phyloP scores from a whole-genome alignment of 2,329 filamentous ascomycete genomes.

The Hypoxylon sp. region DNA sequence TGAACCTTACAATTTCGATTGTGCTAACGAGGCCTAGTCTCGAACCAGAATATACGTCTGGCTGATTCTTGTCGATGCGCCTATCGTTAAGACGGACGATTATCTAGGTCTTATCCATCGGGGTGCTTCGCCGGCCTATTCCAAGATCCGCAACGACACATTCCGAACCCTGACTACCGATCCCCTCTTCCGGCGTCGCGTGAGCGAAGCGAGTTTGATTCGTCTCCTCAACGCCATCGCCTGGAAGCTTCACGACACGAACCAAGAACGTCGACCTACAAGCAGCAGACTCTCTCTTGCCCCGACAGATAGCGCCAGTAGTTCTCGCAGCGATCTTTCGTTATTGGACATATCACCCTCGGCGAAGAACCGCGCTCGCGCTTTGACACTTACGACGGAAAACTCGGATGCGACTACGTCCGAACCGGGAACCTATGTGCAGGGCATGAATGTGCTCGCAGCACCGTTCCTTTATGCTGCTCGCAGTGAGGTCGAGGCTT shows the following conservation, averaged over 20 bases:
- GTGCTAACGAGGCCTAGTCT: conserved; percentile 65
- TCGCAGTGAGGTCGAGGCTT: conserved; percentile 93
- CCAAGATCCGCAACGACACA: conserved; percentile 98
- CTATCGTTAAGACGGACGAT: conserved; percentile 82
- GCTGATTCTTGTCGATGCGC: conserved; percentile 90
- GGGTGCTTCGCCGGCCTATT: conserved; percentile 91
- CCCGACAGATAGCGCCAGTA: conserved; percentile 49
- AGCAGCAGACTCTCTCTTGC: conserved; percentile 44
- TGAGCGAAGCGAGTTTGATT: conserved; percentile 94
- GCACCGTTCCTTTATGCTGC: conserved; percentile 96
- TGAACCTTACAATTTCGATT: conserved; percentile 5
- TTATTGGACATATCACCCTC: conserved; percentile 53
- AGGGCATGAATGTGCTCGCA: conserved; percentile 98
- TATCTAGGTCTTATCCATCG: conserved; percentile 93
- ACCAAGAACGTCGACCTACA: conserved; percentile 56
- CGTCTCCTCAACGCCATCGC: conserved; percentile 93
- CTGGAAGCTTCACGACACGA: conserved; percentile 88
- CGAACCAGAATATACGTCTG: conserved; percentile 93
- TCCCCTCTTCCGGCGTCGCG: conserved; percentile 92
- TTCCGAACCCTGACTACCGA: conserved; percentile 97
- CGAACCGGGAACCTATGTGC: conserved; percentile 88
- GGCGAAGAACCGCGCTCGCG: conserved; percentile 62
- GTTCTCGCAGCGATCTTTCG: conserved; percentile 50
- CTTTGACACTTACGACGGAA: conserved; percentile 69
- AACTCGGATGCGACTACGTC: conserved; percentile 67